Percentiles rank a stretch among this genome's conserved stretches.
phyloP scores from a whole-genome alignment of 2,329 filamentous ascomycete species.

The Colletotrichum sp. region DNA sequence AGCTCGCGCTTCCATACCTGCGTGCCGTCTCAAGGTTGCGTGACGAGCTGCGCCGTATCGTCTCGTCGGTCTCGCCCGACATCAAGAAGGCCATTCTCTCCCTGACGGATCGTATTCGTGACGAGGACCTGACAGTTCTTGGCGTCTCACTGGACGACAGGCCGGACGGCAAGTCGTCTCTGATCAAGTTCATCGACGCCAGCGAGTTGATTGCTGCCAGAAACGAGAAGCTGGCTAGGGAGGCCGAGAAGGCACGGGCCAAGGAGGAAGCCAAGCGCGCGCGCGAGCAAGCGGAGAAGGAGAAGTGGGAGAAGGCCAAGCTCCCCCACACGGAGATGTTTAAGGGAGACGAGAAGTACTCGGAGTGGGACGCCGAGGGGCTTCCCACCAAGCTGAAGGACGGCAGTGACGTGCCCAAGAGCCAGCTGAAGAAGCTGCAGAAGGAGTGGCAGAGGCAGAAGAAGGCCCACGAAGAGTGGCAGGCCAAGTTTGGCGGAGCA shows the following conservation, averaged over 20 bases:
- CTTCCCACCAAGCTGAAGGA: slow-evolving; percentile 79
- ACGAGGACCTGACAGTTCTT: slow-evolving; percentile 80
- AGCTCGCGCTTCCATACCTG: slow-evolving; percentile 60
- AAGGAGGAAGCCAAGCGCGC: slow-evolving; percentile 61
- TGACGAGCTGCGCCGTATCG: slow-evolving; percentile 65
- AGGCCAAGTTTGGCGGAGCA: slow-evolving; percentile 15
- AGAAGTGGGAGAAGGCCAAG: slow-evolving; percentile 64
- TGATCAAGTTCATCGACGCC: slow-evolving; percentile 71
- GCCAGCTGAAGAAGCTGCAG: slow-evolving; percentile 77
- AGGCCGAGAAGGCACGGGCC: slow-evolving; percentile 63
- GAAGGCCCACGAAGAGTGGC: slow-evolving; percentile 75
- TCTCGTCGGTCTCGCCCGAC: slow-evolving; percentile 47
- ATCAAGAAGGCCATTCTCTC: slow-evolving; percentile 75
- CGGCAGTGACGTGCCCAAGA: slow-evolving; percentile 83
- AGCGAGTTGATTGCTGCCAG: slow-evolving; percentile 61
- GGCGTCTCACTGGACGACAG: slow-evolving; percentile 91
- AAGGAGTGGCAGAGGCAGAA: slow-evolving; percentile 94
- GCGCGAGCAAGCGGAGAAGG: slow-evolving; percentile 54
- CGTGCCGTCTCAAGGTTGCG: slow-evolving; percentile 61
- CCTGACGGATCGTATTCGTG: slow-evolving; percentile 81
- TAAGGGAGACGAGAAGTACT: slow-evolving; percentile 63
- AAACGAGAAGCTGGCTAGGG: slow-evolving; percentile 64
- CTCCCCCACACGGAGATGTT: slow-evolving; percentile 62
- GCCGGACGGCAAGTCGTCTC: slow-evolving; percentile 66
- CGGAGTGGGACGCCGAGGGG: slow-evolving; percentile 83